Percentiles rank a stretch among this genome's conserved stretches.
These are phyloP conservation scores for Candida mesenterica DNA, from an alignment of 1,139 yeast species.

Conservation along the genomic window DNA sequence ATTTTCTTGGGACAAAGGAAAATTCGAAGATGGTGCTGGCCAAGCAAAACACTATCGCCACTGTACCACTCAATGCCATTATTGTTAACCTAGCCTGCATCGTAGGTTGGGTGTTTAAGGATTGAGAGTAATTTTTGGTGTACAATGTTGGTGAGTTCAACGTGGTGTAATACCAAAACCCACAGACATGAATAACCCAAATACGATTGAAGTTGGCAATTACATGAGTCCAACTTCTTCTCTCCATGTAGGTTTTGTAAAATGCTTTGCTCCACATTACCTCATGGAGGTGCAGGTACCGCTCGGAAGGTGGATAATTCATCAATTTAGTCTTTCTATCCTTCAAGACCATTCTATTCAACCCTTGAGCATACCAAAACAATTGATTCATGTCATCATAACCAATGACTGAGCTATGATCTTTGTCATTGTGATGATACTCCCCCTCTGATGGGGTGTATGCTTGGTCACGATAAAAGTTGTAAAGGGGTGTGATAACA, in stretches of 20 bases:
- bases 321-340: slow-evolving; percentile 39
- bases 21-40: slow-evolving; percentile 44
- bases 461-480: slow-evolving; percentile 57
- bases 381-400: slow-evolving; percentile 65
- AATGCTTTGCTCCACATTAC: slow-evolving; percentile 53
- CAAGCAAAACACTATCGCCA: slow-evolving; percentile 45
- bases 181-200: slow-evolving; percentile 58
- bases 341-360: slow-evolving; percentile 41
- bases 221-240: slow-evolving; percentile 59
- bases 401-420: slow-evolving; percentile 54
- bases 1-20: slow-evolving; percentile 51
- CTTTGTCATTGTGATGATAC: slow-evolving; percentile 45
- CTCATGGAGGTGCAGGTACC: slow-evolving; percentile 43
- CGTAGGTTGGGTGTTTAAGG: slow-evolving; percentile 50
- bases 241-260: slow-evolving; percentile 54
- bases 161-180: slow-evolving; percentile 60
- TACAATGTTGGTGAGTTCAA: slow-evolving; percentile 55
- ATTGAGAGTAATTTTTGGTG: slow-evolving; percentile 45
- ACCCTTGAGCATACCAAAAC: slow-evolving; percentile 57
- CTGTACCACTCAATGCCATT: slow-evolving; percentile 51
- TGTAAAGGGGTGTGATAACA: slow-evolving; percentile 73
- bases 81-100: slow-evolving; percentile 43
- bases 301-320: slow-evolving; percentile 42
- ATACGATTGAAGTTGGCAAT: slow-evolving; percentile 58
- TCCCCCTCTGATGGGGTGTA: slow-evolving; percentile 38